Conservation (phyloP, 768 basidiomycete species). For the Naganishia vishniacii region DNA sequence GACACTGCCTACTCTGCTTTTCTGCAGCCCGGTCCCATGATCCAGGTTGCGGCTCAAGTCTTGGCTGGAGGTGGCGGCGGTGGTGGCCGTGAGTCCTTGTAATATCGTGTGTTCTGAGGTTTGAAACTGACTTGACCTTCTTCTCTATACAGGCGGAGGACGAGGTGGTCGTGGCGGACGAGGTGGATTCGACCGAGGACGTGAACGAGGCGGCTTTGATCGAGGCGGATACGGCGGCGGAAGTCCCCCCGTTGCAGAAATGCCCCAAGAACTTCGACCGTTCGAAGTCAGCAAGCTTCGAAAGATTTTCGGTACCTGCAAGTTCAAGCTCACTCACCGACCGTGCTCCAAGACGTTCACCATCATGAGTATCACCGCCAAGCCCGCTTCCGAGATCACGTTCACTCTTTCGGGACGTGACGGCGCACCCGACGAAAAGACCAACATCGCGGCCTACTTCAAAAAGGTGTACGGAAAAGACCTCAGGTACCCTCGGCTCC, state of each 20-base stretch:
- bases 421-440: conserved; percentile 32
- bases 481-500: conserved; percentile 42
- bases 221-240: conserved; percentile 27
- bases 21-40: conserved; percentile 40
- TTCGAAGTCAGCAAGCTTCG: conserved; percentile 37
- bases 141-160: conserved; percentile 18
- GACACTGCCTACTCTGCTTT: conserved; percentile 48
- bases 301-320: conserved; percentile 37
- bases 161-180: conserved; percentile 32
- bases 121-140: neutral
- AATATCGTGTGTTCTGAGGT: neutral
- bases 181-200: conserved; percentile 18
- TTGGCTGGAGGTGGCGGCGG: conserved; percentile 31
- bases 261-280: conserved; percentile 15
- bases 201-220: conserved; percentile 32
- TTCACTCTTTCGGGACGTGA: conserved; percentile 39
- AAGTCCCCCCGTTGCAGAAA: conserved; percentile 19
- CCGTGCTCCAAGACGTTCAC: conserved; percentile 35
- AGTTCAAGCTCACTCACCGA: conserved; percentile 44
- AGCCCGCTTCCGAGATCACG: conserved; percentile 36
- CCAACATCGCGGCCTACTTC: conserved; percentile 39
- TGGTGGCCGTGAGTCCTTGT: conserved; percentile 8
- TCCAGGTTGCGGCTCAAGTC: conserved; percentile 43
- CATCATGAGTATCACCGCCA: conserved; percentile 36
- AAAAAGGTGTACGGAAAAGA: conserved; percentile 30